A percentile compares a stretch with the other conserved stretches of the same genome.
Conservation (phyloP, 108 stramenopile genomes). For the Bacterosira constricta region DNA sequence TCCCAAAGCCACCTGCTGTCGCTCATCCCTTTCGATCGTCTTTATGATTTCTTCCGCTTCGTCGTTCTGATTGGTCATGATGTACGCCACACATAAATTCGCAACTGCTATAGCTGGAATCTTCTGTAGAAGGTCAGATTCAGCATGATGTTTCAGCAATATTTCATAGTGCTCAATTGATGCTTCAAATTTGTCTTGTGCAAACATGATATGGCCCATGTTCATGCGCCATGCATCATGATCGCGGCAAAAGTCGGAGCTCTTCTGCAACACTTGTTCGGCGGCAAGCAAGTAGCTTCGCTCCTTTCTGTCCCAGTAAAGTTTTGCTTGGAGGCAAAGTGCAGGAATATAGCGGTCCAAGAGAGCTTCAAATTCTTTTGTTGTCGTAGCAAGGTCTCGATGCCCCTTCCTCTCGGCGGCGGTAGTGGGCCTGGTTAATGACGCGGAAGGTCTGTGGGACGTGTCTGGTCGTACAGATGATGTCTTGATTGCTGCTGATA, state of each 20-base stretch:
- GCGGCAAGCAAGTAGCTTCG: conserved; percentile 76
- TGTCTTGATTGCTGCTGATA: conserved; percentile 3
- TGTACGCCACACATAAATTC: conserved; percentile 89
- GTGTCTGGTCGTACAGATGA: conserved; percentile 8
- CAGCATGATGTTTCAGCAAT: conserved; percentile 49
- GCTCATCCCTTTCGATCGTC: conserved; percentile 75
- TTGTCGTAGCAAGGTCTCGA: conserved; percentile 20
- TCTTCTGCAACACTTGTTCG: conserved; percentile 78
- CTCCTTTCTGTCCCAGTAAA: conserved; percentile 90
- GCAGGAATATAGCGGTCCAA: conserved; percentile 72
- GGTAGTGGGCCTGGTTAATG: conserved; percentile 46
- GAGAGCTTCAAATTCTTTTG: conserved; percentile 67
- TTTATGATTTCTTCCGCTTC: conserved; percentile 87
- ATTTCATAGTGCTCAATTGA: conserved; percentile 86
- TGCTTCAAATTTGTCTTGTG: conserved; percentile 79
- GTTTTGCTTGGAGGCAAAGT: conserved; percentile 80
- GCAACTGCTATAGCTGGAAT: conserved; percentile 87
- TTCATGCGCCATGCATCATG: conserved; percentile 82
- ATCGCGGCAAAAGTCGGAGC: conserved; percentile 82
- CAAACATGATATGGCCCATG: conserved; percentile 88
- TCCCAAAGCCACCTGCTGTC: conserved; percentile 49
- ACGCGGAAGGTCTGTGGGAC: conserved; percentile 17
- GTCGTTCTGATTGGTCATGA: conserved; percentile 87
- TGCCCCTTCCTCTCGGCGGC: background rate
- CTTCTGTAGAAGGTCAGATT: conserved; percentile 59